Percentiles rank a stretch among this genome's conserved stretches.
These are phyloP conservation scores for Paramecium octaurelia DNA, from an alignment of 73 alveolate species.

Conservation along the genomic window DNA sequence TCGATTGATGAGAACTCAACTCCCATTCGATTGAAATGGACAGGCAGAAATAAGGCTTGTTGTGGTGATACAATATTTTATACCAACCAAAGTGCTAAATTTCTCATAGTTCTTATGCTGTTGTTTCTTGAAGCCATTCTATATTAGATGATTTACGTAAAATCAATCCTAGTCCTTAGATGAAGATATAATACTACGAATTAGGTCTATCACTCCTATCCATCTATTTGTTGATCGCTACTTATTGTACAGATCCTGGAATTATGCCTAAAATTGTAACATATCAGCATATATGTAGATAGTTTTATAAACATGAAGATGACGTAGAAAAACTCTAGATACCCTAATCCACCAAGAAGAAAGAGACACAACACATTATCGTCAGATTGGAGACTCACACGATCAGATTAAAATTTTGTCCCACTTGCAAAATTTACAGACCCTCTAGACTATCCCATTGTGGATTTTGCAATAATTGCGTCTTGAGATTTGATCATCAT, in stretches of 20 bases:
- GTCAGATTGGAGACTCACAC: not conserved
- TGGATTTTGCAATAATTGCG: constrained; percentile 74
- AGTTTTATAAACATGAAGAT: constrained; percentile 42
- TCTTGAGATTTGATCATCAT: constrained; percentile 76
- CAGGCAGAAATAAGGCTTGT: not conserved
- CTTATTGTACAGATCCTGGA: constrained; percentile 59
- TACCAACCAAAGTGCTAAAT: not conserved
- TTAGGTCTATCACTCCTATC: not conserved
- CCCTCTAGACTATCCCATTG: constrained; percentile 78
- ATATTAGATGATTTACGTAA: not conserved
- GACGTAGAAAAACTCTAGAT: not conserved
- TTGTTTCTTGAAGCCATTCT: not conserved
- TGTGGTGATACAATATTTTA: not conserved
- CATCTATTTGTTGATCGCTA: not conserved
- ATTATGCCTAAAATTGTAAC: constrained; percentile 57
- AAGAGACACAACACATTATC: not conserved
- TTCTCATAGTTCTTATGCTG: not conserved
- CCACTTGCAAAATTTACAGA: constrained; percentile 62
- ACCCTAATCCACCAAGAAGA: constrained; percentile 2
- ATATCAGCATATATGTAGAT: not conserved
- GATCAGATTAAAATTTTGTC: constrained; percentile 51
- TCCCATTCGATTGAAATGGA: constrained; percentile 3
- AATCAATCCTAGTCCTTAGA: not conserved
- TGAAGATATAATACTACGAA: not conserved
- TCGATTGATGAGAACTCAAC: not conserved